Conservation (phyloP, 1,284 basidiomycete species). For the Ganoderma leucocontextum region DNA sequence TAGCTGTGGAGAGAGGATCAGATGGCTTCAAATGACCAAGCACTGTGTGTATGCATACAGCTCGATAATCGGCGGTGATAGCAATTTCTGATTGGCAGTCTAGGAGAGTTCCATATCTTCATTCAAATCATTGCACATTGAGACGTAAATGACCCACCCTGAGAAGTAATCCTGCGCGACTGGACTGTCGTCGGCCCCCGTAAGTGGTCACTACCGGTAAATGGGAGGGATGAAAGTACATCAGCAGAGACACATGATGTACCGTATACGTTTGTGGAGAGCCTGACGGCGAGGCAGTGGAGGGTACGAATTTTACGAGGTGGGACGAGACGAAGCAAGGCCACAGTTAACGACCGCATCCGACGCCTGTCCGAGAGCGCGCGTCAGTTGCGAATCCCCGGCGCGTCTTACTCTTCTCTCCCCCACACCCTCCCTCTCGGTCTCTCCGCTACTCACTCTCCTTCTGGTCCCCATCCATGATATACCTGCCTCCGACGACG, state of each 20-base stretch:
- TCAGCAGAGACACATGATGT: too few species aligned
- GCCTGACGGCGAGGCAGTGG: too few species aligned
- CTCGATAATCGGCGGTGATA: not conserved
- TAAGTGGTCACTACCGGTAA: too few species aligned
- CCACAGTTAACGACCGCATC: too few species aligned
- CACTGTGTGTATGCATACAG: not conserved
- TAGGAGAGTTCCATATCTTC: not conserved
- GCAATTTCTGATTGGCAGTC: not conserved
- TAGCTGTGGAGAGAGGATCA: not conserved
- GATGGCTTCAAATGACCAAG: not conserved
- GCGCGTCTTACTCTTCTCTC: not conserved
- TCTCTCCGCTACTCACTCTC: conserved; percentile 6
- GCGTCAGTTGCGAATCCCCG: not conserved
- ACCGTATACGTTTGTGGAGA: too few species aligned
- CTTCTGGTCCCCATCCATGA: conserved; percentile 18
- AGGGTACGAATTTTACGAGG: too few species aligned
- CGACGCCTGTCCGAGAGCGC: too few species aligned
- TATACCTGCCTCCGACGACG: conserved; percentile 11
- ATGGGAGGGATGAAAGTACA: too few species aligned
- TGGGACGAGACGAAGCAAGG: too few species aligned
- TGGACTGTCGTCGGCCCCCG: not conserved
- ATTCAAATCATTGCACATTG: not conserved
- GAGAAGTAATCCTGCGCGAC: not conserved
- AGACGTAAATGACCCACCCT: not conserved
- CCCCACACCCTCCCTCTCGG: not conserved